Percentiles rank a stretch among this genome's conserved stretches.
phyloP scores from a whole-genome alignment of 2,329 filamentous ascomycete species.

The Chlorencoelia australis region DNA sequence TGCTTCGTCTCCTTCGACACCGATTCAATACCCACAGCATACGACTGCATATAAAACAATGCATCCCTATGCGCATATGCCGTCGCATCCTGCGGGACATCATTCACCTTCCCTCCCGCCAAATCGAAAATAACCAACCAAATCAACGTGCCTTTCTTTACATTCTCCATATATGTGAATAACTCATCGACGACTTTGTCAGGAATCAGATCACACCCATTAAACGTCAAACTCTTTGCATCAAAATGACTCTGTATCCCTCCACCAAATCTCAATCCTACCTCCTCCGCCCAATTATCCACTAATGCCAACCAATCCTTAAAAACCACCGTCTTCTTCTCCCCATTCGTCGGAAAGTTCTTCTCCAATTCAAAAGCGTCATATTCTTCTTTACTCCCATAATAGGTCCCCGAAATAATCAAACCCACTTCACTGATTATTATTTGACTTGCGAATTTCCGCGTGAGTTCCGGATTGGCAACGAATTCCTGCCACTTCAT shows the following conservation, averaged over 20 bases:
- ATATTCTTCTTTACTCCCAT: conserved; percentile 48
- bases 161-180: conserved; percentile 42
- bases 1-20: conserved; percentile 36
- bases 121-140: conserved; percentile 57
- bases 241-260: conserved; percentile 30
- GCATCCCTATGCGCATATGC: conserved; percentile 56
- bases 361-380: conserved; percentile 38
- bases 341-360: conserved; percentile 33
- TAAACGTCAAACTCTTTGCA: conserved; percentile 47
- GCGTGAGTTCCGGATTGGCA: conserved; percentile 42
- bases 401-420: conserved; percentile 50
- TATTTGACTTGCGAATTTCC: conserved; percentile 48
- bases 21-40: conserved; percentile 40
- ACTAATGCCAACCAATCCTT: conserved; percentile 55
- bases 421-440: conserved; percentile 43
- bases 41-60: conserved; percentile 53
- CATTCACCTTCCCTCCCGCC: conserved; percentile 48
- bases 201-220: conserved; percentile 37
- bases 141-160: conserved; percentile 39
- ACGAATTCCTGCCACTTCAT: conserved; percentile 49
- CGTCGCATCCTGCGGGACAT: conserved; percentile 44
- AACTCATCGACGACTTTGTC: conserved; percentile 36
- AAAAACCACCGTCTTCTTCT: conserved; percentile 36
- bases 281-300: conserved; percentile 39
- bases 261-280: conserved; percentile 29